Evolutionary conservation across 2,329 filamentous ascomycete species (phyloP).

Genomic region (Colletotrichum melonis): DNA sequence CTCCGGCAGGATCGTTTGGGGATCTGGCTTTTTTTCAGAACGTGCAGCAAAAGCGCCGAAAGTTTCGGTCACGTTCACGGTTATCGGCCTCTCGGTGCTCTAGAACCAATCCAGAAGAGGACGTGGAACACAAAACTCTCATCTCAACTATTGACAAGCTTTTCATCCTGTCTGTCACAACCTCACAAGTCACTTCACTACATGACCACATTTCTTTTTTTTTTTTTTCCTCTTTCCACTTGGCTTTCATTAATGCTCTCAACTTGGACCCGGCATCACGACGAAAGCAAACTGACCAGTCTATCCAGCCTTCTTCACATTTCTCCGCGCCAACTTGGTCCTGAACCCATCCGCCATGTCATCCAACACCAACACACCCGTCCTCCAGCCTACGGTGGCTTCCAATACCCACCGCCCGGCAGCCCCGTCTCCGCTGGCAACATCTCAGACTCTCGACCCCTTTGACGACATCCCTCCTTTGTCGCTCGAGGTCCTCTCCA

Average conservation of each 20-base stretch:
- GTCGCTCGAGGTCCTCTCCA: constrained; percentile 67
- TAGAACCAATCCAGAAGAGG: constrained; percentile 9
- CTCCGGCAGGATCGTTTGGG: background rate
- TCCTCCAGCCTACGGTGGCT: constrained; percentile 60
- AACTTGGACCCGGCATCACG: background rate
- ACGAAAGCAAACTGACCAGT: constrained; percentile 31
- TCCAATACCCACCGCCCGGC: constrained; percentile 48
- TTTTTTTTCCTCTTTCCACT: background rate
- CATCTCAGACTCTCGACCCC: constrained; percentile 51
- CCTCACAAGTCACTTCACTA: constrained; percentile 15
- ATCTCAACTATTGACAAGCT: constrained; percentile 23
- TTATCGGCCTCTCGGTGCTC: background rate
- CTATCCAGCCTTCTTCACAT: constrained; percentile 80
- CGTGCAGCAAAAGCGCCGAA: constrained; percentile 25
- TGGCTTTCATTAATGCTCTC: background rate
- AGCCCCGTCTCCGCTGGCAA: constrained; percentile 50
- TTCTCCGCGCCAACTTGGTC: constrained; percentile 82
- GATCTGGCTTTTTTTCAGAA: constrained; percentile 25
- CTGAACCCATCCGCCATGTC: constrained; percentile 71
- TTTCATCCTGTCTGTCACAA: constrained; percentile 16
- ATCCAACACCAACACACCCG: constrained; percentile 73
- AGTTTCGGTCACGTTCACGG: constrained; percentile 9
- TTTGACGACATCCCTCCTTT: constrained; percentile 71
- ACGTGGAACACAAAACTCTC: constrained; percentile 8
- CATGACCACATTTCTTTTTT: constrained; percentile 24